A percentile compares a stretch with the other conserved stretches of the same genome.
Conservation (phyloP, 164 flowering plant genomes). For the Houttuynia cordata region DNA sequence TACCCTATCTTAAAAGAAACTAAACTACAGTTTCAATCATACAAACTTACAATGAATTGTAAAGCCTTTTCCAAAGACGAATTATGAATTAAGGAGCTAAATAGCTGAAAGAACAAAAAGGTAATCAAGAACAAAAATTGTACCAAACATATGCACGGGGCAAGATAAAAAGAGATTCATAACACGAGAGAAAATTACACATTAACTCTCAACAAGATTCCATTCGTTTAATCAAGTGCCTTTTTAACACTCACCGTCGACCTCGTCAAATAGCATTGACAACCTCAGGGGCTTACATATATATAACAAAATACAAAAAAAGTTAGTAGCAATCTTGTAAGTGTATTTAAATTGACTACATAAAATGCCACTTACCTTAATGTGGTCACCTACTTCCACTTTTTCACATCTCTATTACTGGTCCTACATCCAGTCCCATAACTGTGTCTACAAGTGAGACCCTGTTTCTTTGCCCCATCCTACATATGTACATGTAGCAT, state of each 20-base stretch:
- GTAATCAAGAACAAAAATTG: too few relatives aligned
- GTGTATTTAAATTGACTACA: background rate
- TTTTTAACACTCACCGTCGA: constrained; percentile 10
- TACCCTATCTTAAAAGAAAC: too few relatives aligned
- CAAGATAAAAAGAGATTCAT: too few relatives aligned
- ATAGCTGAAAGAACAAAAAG: too few relatives aligned
- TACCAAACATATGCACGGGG: too few relatives aligned
- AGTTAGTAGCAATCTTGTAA: background rate
- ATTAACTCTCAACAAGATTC: too few relatives aligned
- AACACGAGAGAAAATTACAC: too few relatives aligned
- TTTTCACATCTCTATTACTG: constrained; percentile 63
- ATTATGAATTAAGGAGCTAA: too few relatives aligned
- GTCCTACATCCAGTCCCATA: constrained; percentile 92
- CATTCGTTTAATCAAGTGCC: too few relatives aligned
- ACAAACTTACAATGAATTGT: too few relatives aligned
- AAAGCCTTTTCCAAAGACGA: too few relatives aligned
- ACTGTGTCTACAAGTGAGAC: constrained; percentile 85
- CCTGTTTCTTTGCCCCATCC: constrained; percentile 96
- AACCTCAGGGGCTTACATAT: constrained; percentile 90
- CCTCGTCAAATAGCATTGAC: constrained; percentile 62
- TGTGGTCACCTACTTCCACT: constrained; percentile 58
- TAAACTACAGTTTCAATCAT: too few relatives aligned
- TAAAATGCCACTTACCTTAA: constrained; percentile 40
- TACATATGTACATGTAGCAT: constrained; percentile 8
- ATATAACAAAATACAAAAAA: constrained; percentile 1